Percentiles rank a stretch among this genome's conserved stretches.
Conservation (phyloP, 306 rosid species). For the Lablab purpureus region DNA sequence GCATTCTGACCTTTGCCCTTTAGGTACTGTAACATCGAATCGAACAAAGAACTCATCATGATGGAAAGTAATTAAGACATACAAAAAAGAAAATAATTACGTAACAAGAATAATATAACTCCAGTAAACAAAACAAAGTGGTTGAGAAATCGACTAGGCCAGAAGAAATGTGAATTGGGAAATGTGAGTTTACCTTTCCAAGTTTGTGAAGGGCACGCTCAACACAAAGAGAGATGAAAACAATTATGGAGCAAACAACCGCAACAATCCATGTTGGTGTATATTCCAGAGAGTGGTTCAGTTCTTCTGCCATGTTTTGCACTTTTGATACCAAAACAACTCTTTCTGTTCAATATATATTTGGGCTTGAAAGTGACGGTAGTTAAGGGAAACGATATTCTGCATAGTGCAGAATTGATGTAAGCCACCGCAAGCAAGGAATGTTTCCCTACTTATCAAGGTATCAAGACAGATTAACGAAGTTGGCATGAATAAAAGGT, state of each 20-base stretch:
- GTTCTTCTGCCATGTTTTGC: constrained; percentile 59
- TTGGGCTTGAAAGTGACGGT: constrained; percentile 33
- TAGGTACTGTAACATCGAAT: constrained; percentile 60
- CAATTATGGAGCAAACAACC: constrained; percentile 76
- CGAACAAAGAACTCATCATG: constrained; percentile 41
- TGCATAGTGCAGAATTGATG: constrained; percentile 6
- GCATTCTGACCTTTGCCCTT: constrained; percentile 49
- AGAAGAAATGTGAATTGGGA: background rate
- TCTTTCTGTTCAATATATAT: constrained; percentile 35
- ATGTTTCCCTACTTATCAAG: constrained; percentile 47
- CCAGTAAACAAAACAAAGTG: constrained; percentile 34
- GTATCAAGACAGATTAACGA: constrained; percentile 36
- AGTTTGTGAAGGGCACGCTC: constrained; percentile 82
- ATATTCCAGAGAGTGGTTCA: constrained; percentile 69
- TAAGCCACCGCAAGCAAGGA: constrained; percentile 53
- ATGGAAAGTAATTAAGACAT: background rate
- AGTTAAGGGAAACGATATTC: constrained; percentile 36
- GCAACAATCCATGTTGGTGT: constrained; percentile 97
- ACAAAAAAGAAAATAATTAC: background rate
- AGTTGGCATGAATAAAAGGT: constrained; percentile 40
- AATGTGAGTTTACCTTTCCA: constrained; percentile 66
- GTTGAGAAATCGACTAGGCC: constrained; percentile 3
- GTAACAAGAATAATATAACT: constrained; percentile 13
- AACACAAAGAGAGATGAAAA: constrained; percentile 68
- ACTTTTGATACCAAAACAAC: constrained; percentile 24